phyloP scores from a whole-genome alignment of 495 filamentous ascomycete species.

The Oidiodendron maius region DNA sequence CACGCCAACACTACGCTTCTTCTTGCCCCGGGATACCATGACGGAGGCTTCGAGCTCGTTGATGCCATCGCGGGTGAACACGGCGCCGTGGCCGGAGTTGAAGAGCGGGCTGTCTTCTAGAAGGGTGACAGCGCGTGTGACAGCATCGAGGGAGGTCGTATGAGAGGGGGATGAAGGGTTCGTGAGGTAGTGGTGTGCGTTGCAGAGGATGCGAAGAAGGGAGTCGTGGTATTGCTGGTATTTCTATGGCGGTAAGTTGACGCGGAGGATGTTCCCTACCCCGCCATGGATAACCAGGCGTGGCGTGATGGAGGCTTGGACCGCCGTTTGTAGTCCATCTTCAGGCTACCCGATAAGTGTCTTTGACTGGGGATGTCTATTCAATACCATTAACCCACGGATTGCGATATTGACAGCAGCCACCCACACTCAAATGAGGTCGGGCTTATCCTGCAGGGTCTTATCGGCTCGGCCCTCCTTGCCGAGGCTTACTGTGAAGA shows the following conservation, averaged over 20 bases:
- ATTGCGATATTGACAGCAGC: too few relatives aligned
- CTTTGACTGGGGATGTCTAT: too few relatives aligned
- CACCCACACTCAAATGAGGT: too few relatives aligned
- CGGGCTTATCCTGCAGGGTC: too few relatives aligned
- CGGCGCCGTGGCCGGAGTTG: constrained; percentile 80
- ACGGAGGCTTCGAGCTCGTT: constrained; percentile 89
- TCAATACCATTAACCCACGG: too few relatives aligned
- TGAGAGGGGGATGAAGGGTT: constrained; percentile 9
- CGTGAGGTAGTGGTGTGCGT: constrained; percentile 20
- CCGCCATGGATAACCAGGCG: constrained; percentile 64
- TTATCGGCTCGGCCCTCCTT: too few relatives aligned
- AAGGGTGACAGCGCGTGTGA: constrained; percentile 66
- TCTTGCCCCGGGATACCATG: constrained; percentile 68
- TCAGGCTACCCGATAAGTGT: too few relatives aligned
- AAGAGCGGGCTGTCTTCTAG: constrained; percentile 81
- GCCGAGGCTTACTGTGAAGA: too few relatives aligned
- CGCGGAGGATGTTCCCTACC: constrained; percentile 69
- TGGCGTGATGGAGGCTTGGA: constrained; percentile 13
- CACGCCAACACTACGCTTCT: constrained; percentile 72
- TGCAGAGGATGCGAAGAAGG: constrained; percentile 50
- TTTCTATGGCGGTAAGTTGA: constrained; percentile 53
- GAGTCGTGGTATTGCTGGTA: constrained; percentile 56
- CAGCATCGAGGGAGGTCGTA: constrained; percentile 56
- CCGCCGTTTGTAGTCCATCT: too few relatives aligned
- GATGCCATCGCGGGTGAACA: constrained; percentile 75